Percentiles rank a stretch among this genome's conserved stretches.
phyloP scores from a whole-genome alignment of 306 rosid genomes.

The Casuarina glauca region DNA sequence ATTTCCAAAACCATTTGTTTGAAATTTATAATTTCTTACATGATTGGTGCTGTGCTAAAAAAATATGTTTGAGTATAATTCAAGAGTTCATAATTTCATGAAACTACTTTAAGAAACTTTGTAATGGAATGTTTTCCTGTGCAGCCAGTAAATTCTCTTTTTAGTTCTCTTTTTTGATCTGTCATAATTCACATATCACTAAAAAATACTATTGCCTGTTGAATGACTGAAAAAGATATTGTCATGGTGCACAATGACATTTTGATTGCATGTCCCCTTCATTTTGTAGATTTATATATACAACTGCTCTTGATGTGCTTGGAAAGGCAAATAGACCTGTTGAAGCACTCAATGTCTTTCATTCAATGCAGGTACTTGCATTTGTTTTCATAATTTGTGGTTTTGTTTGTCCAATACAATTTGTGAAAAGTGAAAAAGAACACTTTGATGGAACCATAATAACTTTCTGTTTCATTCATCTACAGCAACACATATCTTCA shows the following conservation, averaged over 20 bases:
- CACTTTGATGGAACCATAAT: constrained; percentile 18
- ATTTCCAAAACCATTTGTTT: neutral
- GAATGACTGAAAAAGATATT: constrained; percentile 4
- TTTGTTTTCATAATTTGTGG: neutral
- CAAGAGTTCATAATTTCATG: neutral
- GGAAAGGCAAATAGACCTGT: constrained; percentile 91
- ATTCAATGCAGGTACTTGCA: constrained; percentile 72
- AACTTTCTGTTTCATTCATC: constrained; percentile 31
- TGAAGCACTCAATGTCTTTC: constrained; percentile 82
- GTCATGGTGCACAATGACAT: neutral
- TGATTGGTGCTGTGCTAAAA: neutral
- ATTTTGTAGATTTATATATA: constrained; percentile 63
- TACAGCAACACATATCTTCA: constrained; percentile 86
- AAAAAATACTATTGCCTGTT: neutral
- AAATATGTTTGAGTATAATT: neutral
- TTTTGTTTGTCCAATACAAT: constrained; percentile 19
- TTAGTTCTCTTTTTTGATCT: neutral
- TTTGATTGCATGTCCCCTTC: constrained; percentile 12
- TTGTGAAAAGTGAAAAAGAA: constrained; percentile 18
- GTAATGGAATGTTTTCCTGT: neutral
- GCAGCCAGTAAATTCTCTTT: neutral
- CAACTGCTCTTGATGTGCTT: constrained; percentile 87
- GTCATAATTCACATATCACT: neutral
- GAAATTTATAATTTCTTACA: neutral
- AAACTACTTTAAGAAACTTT: neutral